Evolutionary conservation across 805 yeast genomes (phyloP).

Genomic region (Lipomyces yamanashiensis): DNA sequence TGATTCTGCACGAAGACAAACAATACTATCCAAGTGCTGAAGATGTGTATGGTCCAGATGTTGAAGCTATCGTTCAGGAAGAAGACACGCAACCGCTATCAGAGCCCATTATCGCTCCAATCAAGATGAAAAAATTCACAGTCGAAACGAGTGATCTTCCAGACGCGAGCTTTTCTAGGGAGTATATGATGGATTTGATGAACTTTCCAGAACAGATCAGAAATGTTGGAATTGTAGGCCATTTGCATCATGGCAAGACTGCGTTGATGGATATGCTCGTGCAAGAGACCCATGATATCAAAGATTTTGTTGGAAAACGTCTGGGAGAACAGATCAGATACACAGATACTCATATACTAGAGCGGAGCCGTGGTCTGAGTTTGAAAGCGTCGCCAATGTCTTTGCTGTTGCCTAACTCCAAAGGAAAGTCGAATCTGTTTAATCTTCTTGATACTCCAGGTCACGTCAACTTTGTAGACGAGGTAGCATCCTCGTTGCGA

Average conservation of each 20-base stretch:
- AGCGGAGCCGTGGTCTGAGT: constrained; percentile 70
- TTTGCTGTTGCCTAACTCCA: constrained; percentile 58
- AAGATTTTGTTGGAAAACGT: constrained; percentile 44
- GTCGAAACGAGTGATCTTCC: constrained; percentile 59
- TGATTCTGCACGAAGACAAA: constrained; percentile 54
- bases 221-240: constrained; percentile 80
- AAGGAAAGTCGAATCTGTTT: constrained; percentile 59
- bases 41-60: constrained; percentile 62
- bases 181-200: constrained; percentile 60
- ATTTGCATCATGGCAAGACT: constrained; percentile 85
- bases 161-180: constrained; percentile 60
- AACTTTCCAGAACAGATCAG: constrained; percentile 66
- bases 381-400: constrained; percentile 67
- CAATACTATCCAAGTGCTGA: constrained; percentile 50
- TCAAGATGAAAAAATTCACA: constrained; percentile 49
- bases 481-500: constrained; percentile 60
- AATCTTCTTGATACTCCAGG: constrained; percentile 91
- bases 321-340: constrained; percentile 58
- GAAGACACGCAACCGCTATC: constrained; percentile 56
- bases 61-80: constrained; percentile 65
- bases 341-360: constrained; percentile 73
- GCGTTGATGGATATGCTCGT: constrained; percentile 72
- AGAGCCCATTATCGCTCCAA: constrained; percentile 70
- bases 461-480: constrained; percentile 82
- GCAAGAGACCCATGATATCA: constrained; percentile 63